Percentiles rank a stretch among this genome's conserved stretches.
phyloP scores from a whole-genome alignment of 2,329 filamentous ascomycete genomes.

The Pezicula carpinea region DNA sequence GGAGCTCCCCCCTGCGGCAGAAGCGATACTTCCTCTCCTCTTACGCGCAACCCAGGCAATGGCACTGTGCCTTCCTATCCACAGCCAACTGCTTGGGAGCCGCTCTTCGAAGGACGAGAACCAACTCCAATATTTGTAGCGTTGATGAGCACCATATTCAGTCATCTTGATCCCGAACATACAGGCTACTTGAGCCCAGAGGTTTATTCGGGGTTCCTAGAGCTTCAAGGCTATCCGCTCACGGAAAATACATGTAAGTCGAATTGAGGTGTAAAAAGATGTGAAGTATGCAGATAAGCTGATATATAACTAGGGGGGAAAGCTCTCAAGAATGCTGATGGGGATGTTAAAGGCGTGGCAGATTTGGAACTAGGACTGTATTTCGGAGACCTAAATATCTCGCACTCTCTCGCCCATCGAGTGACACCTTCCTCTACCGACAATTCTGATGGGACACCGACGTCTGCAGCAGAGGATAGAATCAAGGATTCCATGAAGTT shows the following conservation, averaged over 20 bases:
- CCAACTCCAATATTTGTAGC: conserved; percentile 17
- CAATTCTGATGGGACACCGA: conserved; percentile 2
- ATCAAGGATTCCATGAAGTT: conserved; percentile 14
- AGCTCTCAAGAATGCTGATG: conserved; percentile 9
- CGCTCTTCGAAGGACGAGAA: conserved; percentile 14
- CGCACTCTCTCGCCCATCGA: conserved; percentile 14
- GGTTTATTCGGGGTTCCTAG: conserved; percentile 18
- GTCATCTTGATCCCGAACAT: conserved; percentile 16
- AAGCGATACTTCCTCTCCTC: conserved; percentile 5
- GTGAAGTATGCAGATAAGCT: neutral
- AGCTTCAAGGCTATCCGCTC: conserved; percentile 15
- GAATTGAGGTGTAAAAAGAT: neutral
- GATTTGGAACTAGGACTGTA: conserved; percentile 20
- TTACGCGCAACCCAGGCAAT: conserved; percentile 21
- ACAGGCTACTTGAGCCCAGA: conserved; percentile 20
- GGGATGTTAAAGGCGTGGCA: conserved; percentile 17
- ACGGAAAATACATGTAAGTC: conserved; percentile 19
- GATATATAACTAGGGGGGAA: conserved; percentile 14
- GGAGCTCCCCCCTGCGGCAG: neutral
- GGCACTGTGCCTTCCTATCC: conserved; percentile 11
- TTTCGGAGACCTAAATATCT: conserved; percentile 14
- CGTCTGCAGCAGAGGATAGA: conserved; percentile 7
- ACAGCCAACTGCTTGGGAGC: conserved; percentile 17
- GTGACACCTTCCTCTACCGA: neutral
- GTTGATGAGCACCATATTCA: conserved; percentile 23